Evolutionary conservation across 306 rosid species (phyloP), one percentile per base, ranked within the genome.

Genomic region (Hippophae tibetana): DNA sequence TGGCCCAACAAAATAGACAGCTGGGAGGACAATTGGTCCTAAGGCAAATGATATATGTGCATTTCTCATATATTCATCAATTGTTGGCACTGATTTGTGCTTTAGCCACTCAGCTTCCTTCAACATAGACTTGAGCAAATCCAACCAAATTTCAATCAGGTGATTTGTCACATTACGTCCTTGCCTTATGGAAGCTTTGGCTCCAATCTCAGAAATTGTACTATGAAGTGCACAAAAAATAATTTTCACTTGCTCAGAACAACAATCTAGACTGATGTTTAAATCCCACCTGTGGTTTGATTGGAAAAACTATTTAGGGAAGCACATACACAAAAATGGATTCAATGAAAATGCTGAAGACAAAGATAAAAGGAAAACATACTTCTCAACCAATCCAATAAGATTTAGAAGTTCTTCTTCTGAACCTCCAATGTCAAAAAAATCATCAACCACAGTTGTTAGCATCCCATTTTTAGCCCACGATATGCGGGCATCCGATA

Each of bases 381-480:
- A 90, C 98, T 78, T 71, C 74, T 87, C 79, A 42, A 90, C 69
- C 57, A 90, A 73, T 54, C 76, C 83, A 64, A 87, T 76, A 40
- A 90, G 98, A 74, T 83, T 81, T 58, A 72, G 43, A 48, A 76
- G 64, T 73, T 92, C 96, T 68, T 79, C 86, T 64, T 79, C 75
- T 43, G 95, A 78, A 64, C 92, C 73, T 11, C 92, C 86, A 52
- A 83, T 61, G 18, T 87, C 96, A 73, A 76, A 87, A 81, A 92
- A 92, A 75, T 90, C 96, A 76, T 87, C 96, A 9, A 92, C 89
- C 65, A 78, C 84, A 53, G 98, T 85, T 43, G 83, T 65, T 43
- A 90, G 95, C 52, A 87, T 83, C 50, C 87, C 92, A 45, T 63
- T 80, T 68, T 92, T 87, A 0, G 96, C 84, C 89, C 84, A 85